Percentiles rank a stretch among this genome's conserved stretches.
Conservation (phyloP, 768 basidiomycete genomes). For the Trametes sanguinea region DNA sequence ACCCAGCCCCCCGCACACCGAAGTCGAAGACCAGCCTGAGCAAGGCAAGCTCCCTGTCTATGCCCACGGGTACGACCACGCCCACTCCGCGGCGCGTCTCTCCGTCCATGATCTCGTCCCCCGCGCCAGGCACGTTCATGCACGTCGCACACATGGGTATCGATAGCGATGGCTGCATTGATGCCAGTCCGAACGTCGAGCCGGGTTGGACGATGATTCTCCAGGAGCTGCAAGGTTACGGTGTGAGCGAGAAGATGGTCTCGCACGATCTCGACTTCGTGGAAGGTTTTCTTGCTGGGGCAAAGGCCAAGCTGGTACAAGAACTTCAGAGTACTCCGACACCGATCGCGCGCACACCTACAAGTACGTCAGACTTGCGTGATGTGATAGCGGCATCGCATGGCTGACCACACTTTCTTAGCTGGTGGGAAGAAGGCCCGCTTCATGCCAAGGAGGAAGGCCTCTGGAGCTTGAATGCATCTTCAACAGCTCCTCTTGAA, state of each 20-base stretch:
- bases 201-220: conserved; percentile 50
- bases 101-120: conserved; percentile 55
- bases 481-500: too few species aligned
- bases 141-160: conserved; percentile 69
- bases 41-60: neutral
- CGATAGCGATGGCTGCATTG: conserved; percentile 50
- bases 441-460: neutral
- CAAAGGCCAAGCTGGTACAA: conserved; percentile 23
- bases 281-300: conserved; percentile 32
- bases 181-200: conserved; percentile 55
- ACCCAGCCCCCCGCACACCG: conserved; percentile 13
- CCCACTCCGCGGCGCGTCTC: conserved; percentile 29
- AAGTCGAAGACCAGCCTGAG: neutral
- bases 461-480: neutral
- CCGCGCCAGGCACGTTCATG: conserved; percentile 60
- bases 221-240: conserved; percentile 43
- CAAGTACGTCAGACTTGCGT: neutral
- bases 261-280: conserved; percentile 40
- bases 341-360: neutral
- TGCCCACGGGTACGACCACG: neutral
- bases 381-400: neutral
- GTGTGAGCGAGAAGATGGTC: conserved; percentile 36
- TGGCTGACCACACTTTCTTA: neutral
- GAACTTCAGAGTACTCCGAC: conserved; percentile 19
- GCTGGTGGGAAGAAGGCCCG: neutral